Evolutionary conservation across 768 basidiomycete species (phyloP), one percentile per base, ranked within the genome.

Genomic region (Trametopsis cervina): DNA sequence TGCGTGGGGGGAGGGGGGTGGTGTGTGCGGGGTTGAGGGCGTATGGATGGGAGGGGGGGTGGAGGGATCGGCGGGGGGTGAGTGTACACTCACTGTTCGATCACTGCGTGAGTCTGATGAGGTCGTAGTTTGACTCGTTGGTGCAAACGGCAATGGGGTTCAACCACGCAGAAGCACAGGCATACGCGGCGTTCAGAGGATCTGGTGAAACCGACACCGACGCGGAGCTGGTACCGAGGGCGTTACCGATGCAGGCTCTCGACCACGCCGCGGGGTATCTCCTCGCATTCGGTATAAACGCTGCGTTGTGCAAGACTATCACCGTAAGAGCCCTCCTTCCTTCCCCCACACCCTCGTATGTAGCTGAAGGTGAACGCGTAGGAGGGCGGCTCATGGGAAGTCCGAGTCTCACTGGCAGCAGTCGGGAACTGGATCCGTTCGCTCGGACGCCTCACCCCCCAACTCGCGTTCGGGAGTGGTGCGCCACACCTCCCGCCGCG

Each of bases 361-460:
- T 25, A 27, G 10, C 11, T 33, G 26, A 26, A 33, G 2, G 37
- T 13, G 4, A 38, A 26, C 25, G 9, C 20, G 21, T 50, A 81
- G 80, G 75, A 78, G 48, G 81, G 81, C 18, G 78, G 79, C 6
- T 77, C 77, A 4, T 80, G 74, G 70, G 75, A 77, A 56, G 76
- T 82, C 0, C 73, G 71, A 4, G 78, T 80, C 11, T 81, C 80
- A 4, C 69, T 83, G 1, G 76, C 75, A 25, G 73, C 69, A 0
- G 76, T 80, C 1, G 77, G 72, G 1, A 70, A 72, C 42, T 81
- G 78, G 76, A 64, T 82, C 11, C 73, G 77, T 22, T 75, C 76
- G 12, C 56, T 83, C 1, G 80, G 79, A 0, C 69, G 65, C 15
- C 45, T 77, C 11, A 46, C 62, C 6, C 68, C 73, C n/a, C 40